A percentile compares a stretch with the other conserved stretches of the same genome.
Conservation (phyloP, 148 eudicot genomes). For the Chenopodium album region DNA sequence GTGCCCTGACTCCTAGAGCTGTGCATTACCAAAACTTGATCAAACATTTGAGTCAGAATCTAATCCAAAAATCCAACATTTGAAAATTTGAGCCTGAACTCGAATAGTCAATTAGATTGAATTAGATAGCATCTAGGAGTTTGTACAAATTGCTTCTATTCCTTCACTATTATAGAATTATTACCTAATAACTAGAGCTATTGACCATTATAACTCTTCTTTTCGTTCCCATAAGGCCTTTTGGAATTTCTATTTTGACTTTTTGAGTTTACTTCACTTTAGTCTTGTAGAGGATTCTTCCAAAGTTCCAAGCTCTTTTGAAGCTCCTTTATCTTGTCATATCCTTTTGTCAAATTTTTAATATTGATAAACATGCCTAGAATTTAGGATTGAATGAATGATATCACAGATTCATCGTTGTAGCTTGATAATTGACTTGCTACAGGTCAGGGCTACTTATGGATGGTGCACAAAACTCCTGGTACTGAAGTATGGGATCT, state of each 20-base stretch:
- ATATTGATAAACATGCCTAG: not conserved
- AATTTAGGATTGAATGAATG: not conserved
- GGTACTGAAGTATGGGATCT: slow-evolving; percentile 77
- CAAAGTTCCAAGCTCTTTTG: not conserved
- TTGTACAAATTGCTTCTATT: not conserved
- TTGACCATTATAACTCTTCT: not conserved
- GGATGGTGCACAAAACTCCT: slow-evolving; percentile 85
- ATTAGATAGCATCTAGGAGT: not conserved
- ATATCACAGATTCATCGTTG: not conserved
- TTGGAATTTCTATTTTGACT: not conserved
- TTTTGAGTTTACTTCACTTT: not conserved
- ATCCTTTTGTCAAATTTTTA: not conserved
- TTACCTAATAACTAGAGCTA: not conserved
- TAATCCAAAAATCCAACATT: not conserved
- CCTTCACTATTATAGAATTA: not conserved
- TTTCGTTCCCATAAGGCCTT: not conserved
- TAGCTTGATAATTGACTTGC: slow-evolving; percentile 21
- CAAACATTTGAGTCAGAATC: not conserved
- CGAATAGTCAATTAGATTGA: not conserved
- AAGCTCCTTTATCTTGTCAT: not conserved
- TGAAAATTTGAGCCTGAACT: not conserved
- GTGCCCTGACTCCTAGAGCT: too few relatives aligned
- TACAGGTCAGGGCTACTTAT: slow-evolving; percentile 91
- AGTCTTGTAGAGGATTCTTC: not conserved
- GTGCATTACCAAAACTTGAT: not conserved